phyloP scores from a whole-genome alignment of 495 filamentous ascomycete species.

The Daldinia childiae region DNA sequence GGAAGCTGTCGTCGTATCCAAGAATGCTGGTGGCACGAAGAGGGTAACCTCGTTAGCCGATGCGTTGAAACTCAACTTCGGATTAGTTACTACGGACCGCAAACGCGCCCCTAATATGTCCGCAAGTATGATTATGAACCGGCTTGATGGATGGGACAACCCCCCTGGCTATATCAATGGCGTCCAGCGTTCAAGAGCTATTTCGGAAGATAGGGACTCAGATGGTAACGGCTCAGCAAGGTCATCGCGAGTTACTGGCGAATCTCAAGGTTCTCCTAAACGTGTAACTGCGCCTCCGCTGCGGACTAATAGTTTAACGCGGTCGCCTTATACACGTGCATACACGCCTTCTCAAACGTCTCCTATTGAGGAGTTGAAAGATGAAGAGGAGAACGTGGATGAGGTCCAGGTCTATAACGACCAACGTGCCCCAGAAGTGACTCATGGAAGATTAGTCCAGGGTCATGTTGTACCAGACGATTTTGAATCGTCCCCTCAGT shows the following conservation, averaged over 20 bases:
- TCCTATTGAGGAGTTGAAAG: constrained; percentile 51
- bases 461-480: constrained; percentile 97
- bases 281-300: constrained; percentile 46
- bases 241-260: constrained; percentile 44
- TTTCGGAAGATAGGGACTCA: constrained; percentile 42
- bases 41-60: constrained; percentile 96
- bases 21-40: constrained; percentile 97
- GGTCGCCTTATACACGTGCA: constrained; percentile 45
- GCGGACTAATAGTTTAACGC: constrained; percentile 39
- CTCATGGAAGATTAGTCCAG: constrained; percentile 90
- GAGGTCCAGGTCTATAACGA: constrained; percentile 80
- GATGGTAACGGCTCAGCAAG: constrained; percentile 36
- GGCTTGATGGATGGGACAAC: constrained; percentile 54
- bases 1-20: constrained; percentile 94
- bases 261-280: constrained; percentile 54
- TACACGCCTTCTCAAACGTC: constrained; percentile 51
- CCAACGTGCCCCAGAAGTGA: constrained; percentile 86
- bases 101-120: constrained; percentile 73
- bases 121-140: constrained; percentile 71
- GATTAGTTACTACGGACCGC: constrained; percentile 93
- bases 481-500: constrained; percentile 78
- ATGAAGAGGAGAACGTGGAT: constrained; percentile 54
- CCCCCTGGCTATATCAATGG: constrained; percentile 41
- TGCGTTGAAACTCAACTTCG: constrained; percentile 95
- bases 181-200: constrained; percentile 31